phyloP scores from a whole-genome alignment of 345 rosid genomes.

The Cardamine occulta region DNA sequence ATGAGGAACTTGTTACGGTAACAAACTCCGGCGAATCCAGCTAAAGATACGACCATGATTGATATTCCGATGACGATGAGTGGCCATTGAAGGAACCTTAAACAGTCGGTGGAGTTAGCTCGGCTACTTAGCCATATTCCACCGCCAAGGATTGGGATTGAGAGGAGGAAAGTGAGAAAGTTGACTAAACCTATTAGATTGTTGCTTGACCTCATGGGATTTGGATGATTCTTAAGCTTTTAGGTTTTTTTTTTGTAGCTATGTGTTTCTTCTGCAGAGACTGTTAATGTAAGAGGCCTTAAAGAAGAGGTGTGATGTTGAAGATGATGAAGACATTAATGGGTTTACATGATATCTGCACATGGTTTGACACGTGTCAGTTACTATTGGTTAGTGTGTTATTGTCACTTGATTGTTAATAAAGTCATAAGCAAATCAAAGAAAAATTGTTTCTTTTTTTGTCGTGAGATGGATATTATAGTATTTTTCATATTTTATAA shows the following conservation, averaged over 20 bases:
- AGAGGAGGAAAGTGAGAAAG: conserved; percentile 73
- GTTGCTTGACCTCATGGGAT: conserved; percentile 64
- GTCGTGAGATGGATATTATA: conserved; percentile 6
- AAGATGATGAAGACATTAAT: conserved; percentile 18
- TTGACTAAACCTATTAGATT: conserved; percentile 78
- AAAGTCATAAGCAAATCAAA: not conserved
- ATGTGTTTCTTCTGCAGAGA: conserved; percentile 26
- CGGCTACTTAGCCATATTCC: conserved; percentile 81
- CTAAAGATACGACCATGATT: conserved; percentile 82
- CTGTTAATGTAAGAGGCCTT: conserved; percentile 14
- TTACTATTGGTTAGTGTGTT: conserved; percentile 28
- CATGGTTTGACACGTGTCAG: conserved; percentile 39
- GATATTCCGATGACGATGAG: conserved; percentile 73
- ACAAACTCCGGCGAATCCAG: conserved; percentile 87
- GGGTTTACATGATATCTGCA: conserved; percentile 29
- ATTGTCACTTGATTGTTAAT: conserved; percentile 11
- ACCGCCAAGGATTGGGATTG: conserved; percentile 79
- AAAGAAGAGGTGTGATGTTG: conserved; percentile 20
- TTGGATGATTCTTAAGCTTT: not conserved
- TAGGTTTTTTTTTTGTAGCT: conserved; percentile 2
- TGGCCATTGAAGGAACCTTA: conserved; percentile 81
- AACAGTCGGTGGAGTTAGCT: conserved; percentile 73
- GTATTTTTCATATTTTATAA: not conserved
- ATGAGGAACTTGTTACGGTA: conserved; percentile 81
- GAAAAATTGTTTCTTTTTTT: not conserved